Conservation (phyloP, 2,329 filamentous ascomycete species). For the Aspergillus melleus region DNA sequence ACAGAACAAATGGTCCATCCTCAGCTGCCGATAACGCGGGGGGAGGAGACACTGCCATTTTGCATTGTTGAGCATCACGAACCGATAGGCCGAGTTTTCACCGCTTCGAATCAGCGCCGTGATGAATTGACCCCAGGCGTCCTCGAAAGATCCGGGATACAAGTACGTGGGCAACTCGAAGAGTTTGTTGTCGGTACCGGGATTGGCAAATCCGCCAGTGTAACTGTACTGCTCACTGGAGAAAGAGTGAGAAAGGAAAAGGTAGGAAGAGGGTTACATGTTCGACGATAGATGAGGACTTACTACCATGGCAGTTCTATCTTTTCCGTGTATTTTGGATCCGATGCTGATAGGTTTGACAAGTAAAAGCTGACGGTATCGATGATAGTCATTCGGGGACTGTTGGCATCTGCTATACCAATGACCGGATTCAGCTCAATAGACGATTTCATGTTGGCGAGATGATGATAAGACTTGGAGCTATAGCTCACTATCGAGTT, state of each 20-base stretch:
- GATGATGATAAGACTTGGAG: neutral
- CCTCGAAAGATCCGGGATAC: conserved; percentile 13
- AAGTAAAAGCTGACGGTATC: conserved; percentile 2
- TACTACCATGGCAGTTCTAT: neutral
- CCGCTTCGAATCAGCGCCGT: neutral
- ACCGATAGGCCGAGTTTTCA: neutral
- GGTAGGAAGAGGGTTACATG: neutral
- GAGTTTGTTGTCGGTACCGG: neutral
- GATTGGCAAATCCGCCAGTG: neutral
- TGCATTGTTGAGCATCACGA: neutral
- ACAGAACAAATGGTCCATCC: conserved; percentile 4
- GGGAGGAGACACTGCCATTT: conserved; percentile 13
- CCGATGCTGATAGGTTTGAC: neutral
- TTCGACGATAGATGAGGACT: neutral
- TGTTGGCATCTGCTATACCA: conserved; percentile 5
- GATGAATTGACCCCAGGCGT: conserved; percentile 15
- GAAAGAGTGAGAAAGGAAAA: neutral
- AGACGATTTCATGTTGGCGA: neutral
- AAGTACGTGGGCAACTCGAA: conserved; percentile 11
- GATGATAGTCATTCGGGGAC: conserved; percentile 10
- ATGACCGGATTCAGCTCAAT: conserved; percentile 13
- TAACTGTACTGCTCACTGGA: neutral
- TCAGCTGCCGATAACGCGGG: conserved; percentile 12
- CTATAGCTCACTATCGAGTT: neutral
- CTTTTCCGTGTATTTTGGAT: neutral